Conservation (phyloP, 2,329 filamentous ascomycete genomes). For the Bipolaris zeicola region DNA sequence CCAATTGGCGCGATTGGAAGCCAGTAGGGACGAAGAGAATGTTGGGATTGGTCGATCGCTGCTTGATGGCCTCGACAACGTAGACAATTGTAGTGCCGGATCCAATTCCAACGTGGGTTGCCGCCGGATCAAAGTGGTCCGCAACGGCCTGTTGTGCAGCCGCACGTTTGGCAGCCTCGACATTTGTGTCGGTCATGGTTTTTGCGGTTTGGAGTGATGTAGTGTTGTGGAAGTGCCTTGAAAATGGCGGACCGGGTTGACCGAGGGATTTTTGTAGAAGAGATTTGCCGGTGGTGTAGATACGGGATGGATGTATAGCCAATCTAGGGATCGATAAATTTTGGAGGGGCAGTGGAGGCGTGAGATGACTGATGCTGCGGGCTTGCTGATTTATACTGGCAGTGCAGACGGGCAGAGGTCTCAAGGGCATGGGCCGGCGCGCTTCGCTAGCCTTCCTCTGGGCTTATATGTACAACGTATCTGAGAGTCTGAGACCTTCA, state of each 20-base stretch:
- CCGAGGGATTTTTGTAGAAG: not conserved
- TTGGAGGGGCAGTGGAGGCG: constrained; percentile 24
- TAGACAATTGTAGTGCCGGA: constrained; percentile 83
- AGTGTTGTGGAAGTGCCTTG: constrained; percentile 16
- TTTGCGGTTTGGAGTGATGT: constrained; percentile 2
- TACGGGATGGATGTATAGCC: constrained; percentile 6
- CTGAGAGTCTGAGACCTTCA: not conserved
- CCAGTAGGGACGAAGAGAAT: constrained; percentile 94
- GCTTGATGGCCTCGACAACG: constrained; percentile 78
- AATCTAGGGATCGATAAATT: constrained; percentile 20
- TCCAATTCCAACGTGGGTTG: constrained; percentile 76
- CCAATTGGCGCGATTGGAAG: constrained; percentile 86
- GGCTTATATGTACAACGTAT: not conserved
- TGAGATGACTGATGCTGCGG: constrained; percentile 39
- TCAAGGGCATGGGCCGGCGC: constrained; percentile 24
- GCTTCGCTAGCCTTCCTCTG: no score
- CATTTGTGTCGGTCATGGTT: constrained; percentile 42
- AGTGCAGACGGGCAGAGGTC: constrained; percentile 10
- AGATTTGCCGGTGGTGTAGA: constrained; percentile 3
- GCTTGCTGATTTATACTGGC: constrained; percentile 31
- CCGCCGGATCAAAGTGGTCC: constrained; percentile 69
- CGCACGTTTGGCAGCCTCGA: constrained; percentile 76
- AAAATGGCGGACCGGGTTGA: not conserved
- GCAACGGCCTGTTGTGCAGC: constrained; percentile 75
- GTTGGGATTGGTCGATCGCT: constrained; percentile 42